A percentile compares a stretch with the other conserved stretches of the same genome.
phyloP scores from a whole-genome alignment of 129 eudicot species.

The Pseudognaphalium luteoalbum region DNA sequence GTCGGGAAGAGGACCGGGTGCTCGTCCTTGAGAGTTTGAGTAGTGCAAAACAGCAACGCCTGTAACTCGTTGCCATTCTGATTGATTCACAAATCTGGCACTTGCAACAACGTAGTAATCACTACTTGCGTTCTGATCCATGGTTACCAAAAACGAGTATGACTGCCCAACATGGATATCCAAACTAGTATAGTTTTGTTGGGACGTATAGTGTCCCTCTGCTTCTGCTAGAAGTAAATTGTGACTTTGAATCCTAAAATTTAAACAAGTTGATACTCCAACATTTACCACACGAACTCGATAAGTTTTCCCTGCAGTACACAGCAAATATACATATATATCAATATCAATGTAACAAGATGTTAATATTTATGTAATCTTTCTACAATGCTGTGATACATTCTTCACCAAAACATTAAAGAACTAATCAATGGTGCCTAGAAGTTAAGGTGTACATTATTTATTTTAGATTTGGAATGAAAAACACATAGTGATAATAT shows the following conservation, averaged over 20 bases:
- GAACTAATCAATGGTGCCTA: background rate
- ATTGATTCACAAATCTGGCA: conserved; percentile 84
- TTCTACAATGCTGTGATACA: background rate
- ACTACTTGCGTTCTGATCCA: conserved; percentile 95
- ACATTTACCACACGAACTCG: conserved; percentile 87
- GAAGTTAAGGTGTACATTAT: background rate
- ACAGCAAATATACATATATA: background rate
- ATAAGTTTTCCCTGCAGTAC: conserved; percentile 77
- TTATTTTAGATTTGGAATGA: background rate
- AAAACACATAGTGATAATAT: background rate
- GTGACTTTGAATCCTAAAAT: conserved; percentile 84
- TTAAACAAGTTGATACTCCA: conserved; percentile 84
- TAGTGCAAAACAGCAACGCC: conserved; percentile 91
- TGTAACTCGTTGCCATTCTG: conserved; percentile 82
- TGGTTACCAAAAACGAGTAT: conserved; percentile 86
- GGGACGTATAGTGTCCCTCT: conserved; percentile 84
- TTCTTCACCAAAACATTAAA: conserved; percentile 5
- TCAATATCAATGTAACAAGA: background rate
- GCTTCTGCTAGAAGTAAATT: conserved; percentile 79
- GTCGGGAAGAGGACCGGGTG: conserved; percentile 91
- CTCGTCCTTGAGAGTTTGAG: conserved; percentile 78
- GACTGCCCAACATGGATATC: conserved; percentile 98
- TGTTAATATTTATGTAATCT: background rate
- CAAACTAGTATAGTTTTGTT: conserved; percentile 69
- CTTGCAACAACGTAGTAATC: conserved; percentile 98